A percentile compares a stretch with the other conserved stretches of the same genome.
phyloP scores from a whole-genome alignment of 768 basidiomycete genomes.

The Pisolithus microcarpus region DNA sequence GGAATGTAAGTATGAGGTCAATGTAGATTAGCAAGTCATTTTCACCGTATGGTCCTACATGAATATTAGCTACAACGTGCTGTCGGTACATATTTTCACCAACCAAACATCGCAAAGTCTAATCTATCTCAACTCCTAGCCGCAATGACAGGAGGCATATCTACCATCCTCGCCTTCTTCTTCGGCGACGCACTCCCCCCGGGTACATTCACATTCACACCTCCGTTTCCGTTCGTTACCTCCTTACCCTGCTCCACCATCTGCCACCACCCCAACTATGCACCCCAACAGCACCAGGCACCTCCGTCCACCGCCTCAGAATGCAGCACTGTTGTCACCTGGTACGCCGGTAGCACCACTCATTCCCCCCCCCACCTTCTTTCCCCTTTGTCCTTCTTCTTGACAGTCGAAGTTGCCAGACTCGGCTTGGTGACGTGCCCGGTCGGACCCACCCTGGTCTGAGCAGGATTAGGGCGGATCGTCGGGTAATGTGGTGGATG shows the following conservation, averaged over 20 bases:
- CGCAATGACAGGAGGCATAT: slow-evolving; percentile 29
- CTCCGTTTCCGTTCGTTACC: slow-evolving; percentile 5
- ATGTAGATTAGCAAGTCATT: background rate
- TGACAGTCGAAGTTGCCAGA: slow-evolving; percentile 38
- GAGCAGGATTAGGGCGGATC: slow-evolving; percentile 50
- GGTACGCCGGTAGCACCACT: slow-evolving; percentile 8
- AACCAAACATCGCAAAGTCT: background rate
- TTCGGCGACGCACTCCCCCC: slow-evolving; percentile 8
- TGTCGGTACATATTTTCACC: too few species aligned
- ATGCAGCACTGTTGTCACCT: slow-evolving; percentile 8
- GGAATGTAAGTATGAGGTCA: too few species aligned
- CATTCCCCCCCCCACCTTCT: slow-evolving; percentile 15
- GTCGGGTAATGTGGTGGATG: slow-evolving; percentile 46
- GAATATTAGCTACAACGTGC: too few species aligned
- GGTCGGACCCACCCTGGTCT: slow-evolving; percentile 71
- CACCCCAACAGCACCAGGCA: slow-evolving; percentile 2
- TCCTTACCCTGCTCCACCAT: background rate
- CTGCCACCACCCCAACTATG: slow-evolving; percentile 25
- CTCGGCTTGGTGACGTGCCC: slow-evolving; percentile 63
- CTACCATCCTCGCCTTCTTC: slow-evolving; percentile 20
- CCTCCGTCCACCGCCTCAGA: slow-evolving; percentile 11
- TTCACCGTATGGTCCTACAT: too few species aligned
- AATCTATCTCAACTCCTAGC: slow-evolving; percentile 24
- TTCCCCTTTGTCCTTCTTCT: slow-evolving; percentile 50
- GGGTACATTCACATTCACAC: slow-evolving; percentile 1